Evolutionary conservation across 768 basidiomycete species (phyloP), one percentile per base, ranked within the genome.

Genomic region (Omphalotus guepiniiformis): DNA sequence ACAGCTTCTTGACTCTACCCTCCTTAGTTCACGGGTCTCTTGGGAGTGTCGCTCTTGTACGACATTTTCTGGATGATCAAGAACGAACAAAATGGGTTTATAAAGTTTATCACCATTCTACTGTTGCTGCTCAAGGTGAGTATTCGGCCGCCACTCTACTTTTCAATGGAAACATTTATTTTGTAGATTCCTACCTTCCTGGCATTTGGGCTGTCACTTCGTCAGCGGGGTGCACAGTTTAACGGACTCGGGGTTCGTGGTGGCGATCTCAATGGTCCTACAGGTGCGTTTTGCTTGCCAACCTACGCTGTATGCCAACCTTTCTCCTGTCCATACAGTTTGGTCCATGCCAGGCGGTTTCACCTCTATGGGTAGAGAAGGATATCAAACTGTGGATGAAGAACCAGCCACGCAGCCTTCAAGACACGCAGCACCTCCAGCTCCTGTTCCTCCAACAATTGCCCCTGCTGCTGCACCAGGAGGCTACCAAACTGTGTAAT

Each of bases 321-420:
- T 49, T 29, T 35, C 53, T 29, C 19, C 21, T 37, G 11, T 6
- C 21, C 43, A n/a, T 42, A 23, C 49, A 87, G 85, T 87, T 13
- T 87, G 85, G 85, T 77, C 83, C 16, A 87, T 87, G 85, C 85
- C 85, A 3, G 85, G 84, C 12, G 82, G 82, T 1, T 82, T 85
- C 54, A 80, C 81, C 1, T 76, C 79, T 4, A 55, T 63, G 28
- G 68, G 67, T 19, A 69, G 76, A 32, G 78, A 78, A 43, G 80
- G 82, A 6, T 85, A 85, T 58, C 82, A 85, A 57, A 74, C 70
- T 32, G 73, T 85, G 9, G 79, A 80, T 43, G 82, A 80, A 16
- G 53, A 60, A 48, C 59, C 52, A 18, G 46, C 53, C 42, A 50
- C 59, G 42, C 62, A 63, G 48, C 55, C 60, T 25, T 41, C 29